Base-by-base conservation (phyloP, 2,329 filamentous ascomycete species). In the Ophiostoma tasmaniense region DNA sequence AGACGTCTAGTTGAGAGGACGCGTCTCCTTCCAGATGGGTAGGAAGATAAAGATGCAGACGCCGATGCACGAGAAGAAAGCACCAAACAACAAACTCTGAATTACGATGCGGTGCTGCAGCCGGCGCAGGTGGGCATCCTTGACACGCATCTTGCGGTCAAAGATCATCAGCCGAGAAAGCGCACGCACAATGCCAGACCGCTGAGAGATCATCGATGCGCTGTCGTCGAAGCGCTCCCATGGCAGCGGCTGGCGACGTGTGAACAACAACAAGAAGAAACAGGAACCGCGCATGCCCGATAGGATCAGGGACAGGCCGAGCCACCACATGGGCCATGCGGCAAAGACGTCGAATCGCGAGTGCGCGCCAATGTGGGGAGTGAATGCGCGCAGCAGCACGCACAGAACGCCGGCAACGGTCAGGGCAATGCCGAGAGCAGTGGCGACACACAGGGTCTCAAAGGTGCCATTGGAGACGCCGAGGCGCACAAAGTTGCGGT, bases 381-480 rank as follows among this genome's bases (percentile, higher is more conserved):
- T 74, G 61, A 82, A 78, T 8, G 78, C 80, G 20, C 79, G 78
- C 28, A 80, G 74, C 2, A 82, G 71, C 50, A 80, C 76, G 35
- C 76, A 74, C 4, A 82, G 71, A 70, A 82, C 78, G 11, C 80
- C 81, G 28, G 74, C 75, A 13, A 77, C 3, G 4, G 80, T 80
- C 30, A 79, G 76, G n/a, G 75, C 74, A 39, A 82, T 79, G 7
- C 81, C 81, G 8, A 82, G 74, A 1, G 76, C 73, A 1, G 80
- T 82, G 1, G 81, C 80, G 37, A 81, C 78, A 75, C 81, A 83
- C 13, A 83, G 72, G 1, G 81, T 83, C 74, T 83, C 81, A 67
- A 81, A 80, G 2, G 81, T 83, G 50, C 81, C 81, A 73, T 83
- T 85, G 73, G 80, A 83, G 42, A 85, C 81, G 70, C 83, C 84